Base-by-base conservation (phyloP, 2,329 filamentous ascomycete species). In the Didymella pomorum region DNA sequence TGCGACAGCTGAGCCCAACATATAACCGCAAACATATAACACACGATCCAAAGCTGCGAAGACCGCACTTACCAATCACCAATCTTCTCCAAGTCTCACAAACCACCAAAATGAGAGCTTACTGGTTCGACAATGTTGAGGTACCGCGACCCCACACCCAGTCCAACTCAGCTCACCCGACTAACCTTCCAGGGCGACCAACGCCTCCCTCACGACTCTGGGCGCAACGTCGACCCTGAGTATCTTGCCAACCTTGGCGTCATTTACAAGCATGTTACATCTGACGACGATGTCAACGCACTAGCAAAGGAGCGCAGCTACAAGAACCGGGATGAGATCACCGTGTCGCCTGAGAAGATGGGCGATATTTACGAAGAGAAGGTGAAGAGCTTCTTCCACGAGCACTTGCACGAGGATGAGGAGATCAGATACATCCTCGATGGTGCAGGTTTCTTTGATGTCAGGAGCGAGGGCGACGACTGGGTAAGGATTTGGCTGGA, bases 391-490 rank as follows among this genome's bases (percentile, higher is more conserved):
- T 99, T 99, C 82, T 99, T 98, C 81, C 78, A 90, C 70, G 95
- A 99, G 83, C 95, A 99, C 77, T 78, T 99, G 70, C 95, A 99
- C 76, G 95, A 99, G 81, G 95, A 99, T 69, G 95, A 99, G 81
- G 95, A 99, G 84, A 99, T 99, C 66, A 84, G 95, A 46, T 99
- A 97, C 73, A 93, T 99, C 66, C 83, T 92, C 29, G 93, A 89
- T 61, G 95, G 95, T 0, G 85, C 86, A 54, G 95, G 95, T 0
- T 99, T 90, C 78, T 99, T 99, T 75, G 95, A 99, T 78, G 93
- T 99, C 3, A 83, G 95, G 47, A 89, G 87, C 71, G 83, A 90
- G 76, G 86, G 85, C 20, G 94, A 98, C 72, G 87, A 90, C 65
- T 99, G 95, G 95, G 87, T 99, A 58, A 83, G 95, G 58, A 93